Evolutionary conservation across 345 rosid species (phyloP), one percentile per base, ranked within the genome.

Genomic region (Pugionium dolabratum): DNA sequence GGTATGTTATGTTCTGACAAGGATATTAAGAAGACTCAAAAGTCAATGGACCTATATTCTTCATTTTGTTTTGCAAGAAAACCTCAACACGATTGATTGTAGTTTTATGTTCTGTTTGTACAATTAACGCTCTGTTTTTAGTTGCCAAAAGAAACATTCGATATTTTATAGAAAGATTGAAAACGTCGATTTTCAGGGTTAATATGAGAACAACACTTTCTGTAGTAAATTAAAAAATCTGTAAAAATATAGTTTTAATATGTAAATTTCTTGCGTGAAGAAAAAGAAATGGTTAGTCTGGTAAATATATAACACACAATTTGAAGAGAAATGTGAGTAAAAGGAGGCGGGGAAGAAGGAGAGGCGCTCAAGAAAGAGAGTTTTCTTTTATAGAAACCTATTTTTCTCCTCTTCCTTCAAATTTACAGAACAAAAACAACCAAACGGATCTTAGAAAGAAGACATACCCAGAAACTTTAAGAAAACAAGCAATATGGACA

Each of bases 301-400:
- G 36, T 35, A 52, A 63, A 43, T 35, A 28, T 37, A 31, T 30
- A 48, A 46, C 56, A 48, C 64, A 39, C 50, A 40, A 9, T 53
- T 18, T 36, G 59, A 45, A 5, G 9, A 34, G 47, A 52, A 49
- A 39, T 33, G 33, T 47, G 4, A 43, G 66, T 52, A 51, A 65
- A 65, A 49, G 59, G 62, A 59, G 55, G 72, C 76, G 72, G 25
- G 31, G 50, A 66, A 66, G 43, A 66, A 66, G 72, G 76, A 73
- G 72, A 73, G 26, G 35, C 76, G 50, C 56, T 53, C 72, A 66
- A 65, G 58, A 64, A 25, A 51, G 30, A 52, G 59, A 47, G 32
- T 18, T 18, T 62, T 4, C 48, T 63, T 63, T 71, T 30, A 55
- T 71, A 40, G 69, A 55, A 73, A 73, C 37, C 27, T 29, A 25